Percentiles rank a stretch among this genome's conserved stretches.
These are phyloP conservation scores for Apiospora koreana DNA, from an alignment of 2,329 filamentous ascomycete species.

Conservation along the genomic window DNA sequence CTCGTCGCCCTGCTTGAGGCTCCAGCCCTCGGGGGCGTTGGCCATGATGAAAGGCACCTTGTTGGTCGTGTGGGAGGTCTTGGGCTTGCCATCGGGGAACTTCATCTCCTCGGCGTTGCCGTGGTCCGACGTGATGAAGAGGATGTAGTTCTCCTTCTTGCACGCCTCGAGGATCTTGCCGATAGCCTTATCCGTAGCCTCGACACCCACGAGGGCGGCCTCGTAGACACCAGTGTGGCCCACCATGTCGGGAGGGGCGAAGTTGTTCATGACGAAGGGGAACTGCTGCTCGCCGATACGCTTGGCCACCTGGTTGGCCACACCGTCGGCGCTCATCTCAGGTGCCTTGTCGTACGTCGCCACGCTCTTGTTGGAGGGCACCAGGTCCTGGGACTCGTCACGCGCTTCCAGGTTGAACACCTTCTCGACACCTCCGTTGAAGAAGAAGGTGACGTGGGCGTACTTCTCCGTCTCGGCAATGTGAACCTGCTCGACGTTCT, in stretches of 20 bases:
- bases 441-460: constrained; percentile 99
- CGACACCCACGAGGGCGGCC: constrained; percentile 81
- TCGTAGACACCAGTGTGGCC: constrained; percentile 98
- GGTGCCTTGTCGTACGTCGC: constrained; percentile 93
- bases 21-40: constrained; percentile 89
- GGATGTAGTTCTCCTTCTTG: constrained; percentile 88
- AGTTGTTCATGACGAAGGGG: constrained; percentile 99
- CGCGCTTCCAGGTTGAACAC: constrained; percentile 89
- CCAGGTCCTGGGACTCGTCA: constrained; percentile 76
- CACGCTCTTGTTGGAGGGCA: constrained; percentile 86
- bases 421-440: constrained; percentile 98
- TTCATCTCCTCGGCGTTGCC: constrained; percentile 99
- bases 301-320: constrained; percentile 88
- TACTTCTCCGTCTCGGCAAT: constrained; percentile 99
- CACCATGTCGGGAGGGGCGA: constrained; percentile 98
- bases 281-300: constrained; percentile 82
- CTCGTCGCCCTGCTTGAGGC: constrained; percentile 71
- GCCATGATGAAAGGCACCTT: constrained; percentile 98
- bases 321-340: constrained; percentile 91
- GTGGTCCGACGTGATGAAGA: constrained; percentile 96
- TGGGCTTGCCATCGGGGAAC: constrained; percentile 90
- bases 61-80: constrained; percentile 98
- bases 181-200: constrained; percentile 91
- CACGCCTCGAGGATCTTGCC: constrained; percentile 89
- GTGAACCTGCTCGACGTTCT: constrained; percentile 90